Percentiles rank a stretch among this genome's conserved stretches.
phyloP scores from a whole-genome alignment of 495 filamentous ascomycete species.

The Aspergillus diversus region DNA sequence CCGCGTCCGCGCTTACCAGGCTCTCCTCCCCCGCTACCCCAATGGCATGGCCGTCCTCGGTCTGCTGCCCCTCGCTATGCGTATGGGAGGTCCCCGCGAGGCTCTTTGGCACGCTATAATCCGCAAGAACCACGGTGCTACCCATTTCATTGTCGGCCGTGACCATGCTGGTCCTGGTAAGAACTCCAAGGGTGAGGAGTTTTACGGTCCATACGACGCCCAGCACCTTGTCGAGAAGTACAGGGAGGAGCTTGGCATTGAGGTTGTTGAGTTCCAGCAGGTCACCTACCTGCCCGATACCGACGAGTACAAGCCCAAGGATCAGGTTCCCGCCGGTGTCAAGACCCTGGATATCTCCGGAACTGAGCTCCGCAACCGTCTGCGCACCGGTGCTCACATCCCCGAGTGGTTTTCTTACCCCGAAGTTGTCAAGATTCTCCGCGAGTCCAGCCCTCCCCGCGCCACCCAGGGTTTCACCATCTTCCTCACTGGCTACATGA shows the following conservation, averaged over 20 bases:
- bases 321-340: conserved; percentile 80
- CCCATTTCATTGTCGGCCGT: conserved; percentile 98
- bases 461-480: conserved; percentile 93
- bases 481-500: conserved; percentile 96
- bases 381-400: conserved; percentile 89
- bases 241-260: conserved; percentile 92
- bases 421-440: conserved; percentile 93
- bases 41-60: conserved; percentile 99
- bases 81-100: conserved; percentile 97
- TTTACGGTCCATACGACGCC: conserved; percentile 99
- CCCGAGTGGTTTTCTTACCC: conserved; percentile 99
- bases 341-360: conserved; percentile 97
- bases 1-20: conserved; percentile 96
- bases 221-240: conserved; percentile 98
- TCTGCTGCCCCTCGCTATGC: conserved; percentile 94
- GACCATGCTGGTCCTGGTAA: conserved; percentile 97
- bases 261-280: conserved; percentile 99
- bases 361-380: conserved; percentile 87
- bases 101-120: conserved; percentile 99
- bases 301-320: conserved; percentile 92
- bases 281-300: conserved; percentile 97
- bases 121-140: conserved; percentile 98
- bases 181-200: conserved; percentile 94
- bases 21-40: conserved; percentile 93
- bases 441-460: conserved; percentile 91